These are phyloP conservation scores for Rhodotorula toruloides DNA, from an alignment of 768 basidiomycete genomes.

Conservation along the genomic window DNA sequence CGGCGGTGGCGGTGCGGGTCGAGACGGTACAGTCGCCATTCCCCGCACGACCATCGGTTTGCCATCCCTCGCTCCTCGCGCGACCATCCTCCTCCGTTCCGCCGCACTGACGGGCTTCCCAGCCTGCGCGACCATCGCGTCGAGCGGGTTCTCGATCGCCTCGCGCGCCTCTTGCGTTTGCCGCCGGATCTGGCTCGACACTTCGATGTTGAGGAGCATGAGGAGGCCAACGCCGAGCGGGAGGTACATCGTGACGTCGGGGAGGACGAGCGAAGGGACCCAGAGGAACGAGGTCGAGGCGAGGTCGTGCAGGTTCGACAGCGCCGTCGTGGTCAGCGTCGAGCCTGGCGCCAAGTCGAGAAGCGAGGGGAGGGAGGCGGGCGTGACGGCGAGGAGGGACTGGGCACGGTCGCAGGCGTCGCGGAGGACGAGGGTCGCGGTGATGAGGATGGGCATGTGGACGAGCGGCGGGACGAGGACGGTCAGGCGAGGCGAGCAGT, in stretches of 20 bases:
- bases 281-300: conserved; percentile 36
- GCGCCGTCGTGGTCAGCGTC: conserved; percentile 8
- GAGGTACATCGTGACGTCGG: conserved; percentile 44
- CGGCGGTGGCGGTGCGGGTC: too few relatives aligned
- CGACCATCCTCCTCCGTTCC: not conserved
- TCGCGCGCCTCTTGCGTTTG: not conserved
- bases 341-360: not conserved
- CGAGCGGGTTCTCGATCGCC: not conserved
- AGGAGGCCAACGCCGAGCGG: conserved; percentile 45
- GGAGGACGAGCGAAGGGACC: conserved; percentile 44
- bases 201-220: conserved; percentile 47
- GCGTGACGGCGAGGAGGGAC: conserved; percentile 10
- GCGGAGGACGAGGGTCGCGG: conserved; percentile 45
- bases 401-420: conserved; percentile 39
- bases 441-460: conserved; percentile 48
- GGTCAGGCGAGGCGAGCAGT: conserved; percentile 46
- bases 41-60: too few relatives aligned
- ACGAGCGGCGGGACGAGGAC: conserved; percentile 44
- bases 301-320: conserved; percentile 39
- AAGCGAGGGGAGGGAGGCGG: not conserved
- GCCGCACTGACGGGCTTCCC: not conserved
- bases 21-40: too few relatives aligned
- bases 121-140: not conserved
- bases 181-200: conserved; percentile 35
- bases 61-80: too few relatives aligned